Percentiles rank a stretch among this genome's conserved stretches.
Evolutionary conservation across 768 basidiomycete genomes (phyloP).

Genomic region (Suillus subaureus): DNA sequence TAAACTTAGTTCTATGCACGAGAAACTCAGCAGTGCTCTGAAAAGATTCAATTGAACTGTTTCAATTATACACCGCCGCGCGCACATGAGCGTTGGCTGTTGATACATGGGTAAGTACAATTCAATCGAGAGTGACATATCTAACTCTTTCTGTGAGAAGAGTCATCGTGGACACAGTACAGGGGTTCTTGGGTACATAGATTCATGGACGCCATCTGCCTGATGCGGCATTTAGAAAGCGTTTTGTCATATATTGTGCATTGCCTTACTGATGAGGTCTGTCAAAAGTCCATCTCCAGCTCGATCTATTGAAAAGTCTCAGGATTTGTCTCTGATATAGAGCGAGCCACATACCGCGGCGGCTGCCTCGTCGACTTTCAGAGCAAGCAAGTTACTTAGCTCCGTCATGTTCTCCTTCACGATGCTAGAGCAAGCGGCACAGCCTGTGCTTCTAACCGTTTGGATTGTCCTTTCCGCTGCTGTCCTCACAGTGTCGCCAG

Average conservation of each 20-base stretch:
- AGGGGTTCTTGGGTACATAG: background rate
- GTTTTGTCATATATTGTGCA: background rate
- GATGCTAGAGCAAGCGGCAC: background rate
- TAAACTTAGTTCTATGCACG: background rate
- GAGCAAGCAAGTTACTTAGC: background rate
- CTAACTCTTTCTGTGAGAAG: background rate
- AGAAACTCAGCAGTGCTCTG: background rate
- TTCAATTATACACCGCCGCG: background rate
- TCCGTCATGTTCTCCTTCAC: background rate
- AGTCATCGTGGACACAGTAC: background rate
- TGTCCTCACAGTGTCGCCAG: background rate
- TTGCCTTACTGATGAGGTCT: background rate
- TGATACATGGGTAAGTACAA: background rate
- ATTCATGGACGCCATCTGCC: background rate
- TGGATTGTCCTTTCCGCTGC: background rate
- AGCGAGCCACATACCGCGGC: background rate
- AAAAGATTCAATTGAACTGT: background rate
- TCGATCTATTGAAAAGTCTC: background rate
- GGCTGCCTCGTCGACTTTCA: background rate
- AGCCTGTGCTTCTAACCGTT: background rate
- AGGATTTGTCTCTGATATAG: background rate
- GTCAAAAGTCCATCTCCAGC: background rate
- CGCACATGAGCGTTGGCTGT: background rate
- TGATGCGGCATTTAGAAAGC: background rate
- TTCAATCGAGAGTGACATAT: background rate